These are phyloP conservation scores for Volvox carteri DNA, from an alignment of 163 green algal species.

Conservation along the genomic window DNA sequence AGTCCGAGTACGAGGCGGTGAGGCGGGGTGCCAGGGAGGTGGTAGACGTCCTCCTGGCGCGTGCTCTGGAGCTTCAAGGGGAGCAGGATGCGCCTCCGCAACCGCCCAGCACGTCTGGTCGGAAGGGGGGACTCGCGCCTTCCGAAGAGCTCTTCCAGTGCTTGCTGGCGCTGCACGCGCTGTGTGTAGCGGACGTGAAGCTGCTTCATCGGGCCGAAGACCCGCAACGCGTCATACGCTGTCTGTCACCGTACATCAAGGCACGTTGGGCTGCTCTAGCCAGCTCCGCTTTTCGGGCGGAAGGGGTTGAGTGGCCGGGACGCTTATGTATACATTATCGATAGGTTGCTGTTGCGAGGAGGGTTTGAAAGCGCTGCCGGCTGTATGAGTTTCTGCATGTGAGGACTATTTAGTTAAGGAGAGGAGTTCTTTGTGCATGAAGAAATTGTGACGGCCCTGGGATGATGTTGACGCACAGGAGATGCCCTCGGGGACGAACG, in stretches of 20 bases:
- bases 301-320: too few relatives aligned
- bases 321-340: too few relatives aligned
- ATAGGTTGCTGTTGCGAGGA: too few relatives aligned
- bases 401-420: too few relatives aligned
- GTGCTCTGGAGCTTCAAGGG: conserved; percentile 66
- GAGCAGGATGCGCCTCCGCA: background rate
- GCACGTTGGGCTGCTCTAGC: too few relatives aligned
- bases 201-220: conserved; percentile 75
- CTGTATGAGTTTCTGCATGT: too few relatives aligned
- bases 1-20: conserved; percentile 42
- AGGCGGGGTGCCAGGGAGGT: conserved; percentile 62
- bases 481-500: background rate
- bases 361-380: too few relatives aligned
- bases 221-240: conserved; percentile 73
- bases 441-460: too few relatives aligned
- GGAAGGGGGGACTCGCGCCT: background rate
- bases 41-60: conserved; percentile 66
- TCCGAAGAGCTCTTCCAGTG: conserved; percentile 41
- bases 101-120: background rate
- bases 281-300: too few relatives aligned
- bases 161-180: conserved; percentile 84
- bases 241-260: conserved; percentile 86
- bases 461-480: too few relatives aligned
- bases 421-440: too few relatives aligned
- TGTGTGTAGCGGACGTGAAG: conserved; percentile 72